These are phyloP conservation scores for Monascus purpureus DNA, from an alignment of 495 filamentous ascomycete species.

Conservation along the genomic window DNA sequence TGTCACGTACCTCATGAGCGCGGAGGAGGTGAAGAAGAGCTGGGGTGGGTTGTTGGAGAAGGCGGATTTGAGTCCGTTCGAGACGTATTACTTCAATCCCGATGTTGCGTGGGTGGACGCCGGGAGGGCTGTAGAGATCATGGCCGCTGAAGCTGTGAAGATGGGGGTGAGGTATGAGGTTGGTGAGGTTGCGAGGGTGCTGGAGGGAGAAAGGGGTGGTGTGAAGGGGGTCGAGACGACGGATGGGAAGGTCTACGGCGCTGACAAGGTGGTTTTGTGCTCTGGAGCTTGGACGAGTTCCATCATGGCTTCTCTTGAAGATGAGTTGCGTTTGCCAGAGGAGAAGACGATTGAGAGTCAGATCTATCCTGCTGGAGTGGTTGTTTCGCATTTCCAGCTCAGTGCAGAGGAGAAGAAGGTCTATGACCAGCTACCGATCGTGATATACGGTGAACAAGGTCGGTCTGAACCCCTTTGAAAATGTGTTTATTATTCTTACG, in stretches of 20 bases:
- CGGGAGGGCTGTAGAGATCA: conserved; percentile 14
- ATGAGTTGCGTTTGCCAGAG: conserved; percentile 12
- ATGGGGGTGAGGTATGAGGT: conserved; percentile 20
- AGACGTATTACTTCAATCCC: conserved; percentile 22
- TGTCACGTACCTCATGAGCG: conserved; percentile 9
- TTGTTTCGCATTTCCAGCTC: conserved; percentile 23
- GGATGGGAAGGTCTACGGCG: conserved; percentile 20
- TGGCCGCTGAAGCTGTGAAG: conserved; percentile 16
- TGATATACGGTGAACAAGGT: conserved; percentile 24
- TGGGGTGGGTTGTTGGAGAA: conserved; percentile 19
- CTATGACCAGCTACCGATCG: conserved; percentile 20
- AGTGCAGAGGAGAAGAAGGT: conserved; percentile 11
- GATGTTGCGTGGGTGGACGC: conserved; percentile 28
- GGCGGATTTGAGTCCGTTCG: conserved; percentile 13
- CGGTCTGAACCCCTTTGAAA: conserved; percentile 1
- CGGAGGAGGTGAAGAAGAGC: conserved; percentile 13
- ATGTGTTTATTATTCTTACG: no score
- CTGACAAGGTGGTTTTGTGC: conserved; percentile 34
- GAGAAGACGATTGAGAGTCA: conserved; percentile 20
- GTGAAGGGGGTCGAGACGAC: conserved; percentile 13
- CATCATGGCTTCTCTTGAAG: conserved; percentile 19
- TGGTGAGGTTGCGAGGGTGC: conserved; percentile 15
- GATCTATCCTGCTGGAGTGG: conserved; percentile 22
- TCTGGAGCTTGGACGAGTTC: conserved; percentile 42
- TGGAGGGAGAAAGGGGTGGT: conserved; percentile 2